A percentile compares a stretch with the other conserved stretches of the same genome.
Conservation (phyloP, 345 rosid genomes). For the Pistacia vera region DNA sequence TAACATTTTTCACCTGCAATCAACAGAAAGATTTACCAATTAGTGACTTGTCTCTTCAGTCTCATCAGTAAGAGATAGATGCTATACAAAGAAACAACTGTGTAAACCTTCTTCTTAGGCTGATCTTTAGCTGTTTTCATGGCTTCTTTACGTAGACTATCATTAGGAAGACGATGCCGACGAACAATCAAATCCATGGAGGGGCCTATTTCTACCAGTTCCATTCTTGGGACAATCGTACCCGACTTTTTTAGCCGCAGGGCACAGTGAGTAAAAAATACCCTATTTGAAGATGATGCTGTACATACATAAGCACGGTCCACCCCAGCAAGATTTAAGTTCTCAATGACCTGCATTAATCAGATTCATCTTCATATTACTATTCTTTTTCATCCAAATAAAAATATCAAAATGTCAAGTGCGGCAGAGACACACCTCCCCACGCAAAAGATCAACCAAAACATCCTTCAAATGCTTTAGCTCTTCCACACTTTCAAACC, state of each 20-base stretch:
- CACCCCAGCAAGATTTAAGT: constrained; percentile 78
- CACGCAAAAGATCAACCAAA: constrained; percentile 74
- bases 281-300: constrained; percentile 70
- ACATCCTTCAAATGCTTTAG: constrained; percentile 90
- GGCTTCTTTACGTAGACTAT: constrained; percentile 76
- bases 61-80: not conserved
- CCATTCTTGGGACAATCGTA: constrained; percentile 82
- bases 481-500: constrained; percentile 76
- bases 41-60: constrained; percentile 7
- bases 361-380: constrained; percentile 10
- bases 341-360: constrained; percentile 77
- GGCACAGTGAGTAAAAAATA: constrained; percentile 79
- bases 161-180: constrained; percentile 92
- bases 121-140: constrained; percentile 72
- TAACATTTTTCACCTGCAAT: constrained; percentile 73
- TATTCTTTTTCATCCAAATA: not conserved
- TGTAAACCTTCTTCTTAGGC: constrained; percentile 82
- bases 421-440: constrained; percentile 58
- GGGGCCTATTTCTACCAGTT: constrained; percentile 92
- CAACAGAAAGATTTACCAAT: constrained; percentile 15
- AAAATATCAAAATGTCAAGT: not conserved
- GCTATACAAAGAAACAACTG: not conserved
- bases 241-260: constrained; percentile 88
- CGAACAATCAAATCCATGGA: constrained; percentile 92
- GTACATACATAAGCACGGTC: constrained; percentile 87